These are phyloP conservation scores for Tuctoria greenei DNA, from an alignment of 176 grass and related monocot genomes.

Conservation along the genomic window DNA sequence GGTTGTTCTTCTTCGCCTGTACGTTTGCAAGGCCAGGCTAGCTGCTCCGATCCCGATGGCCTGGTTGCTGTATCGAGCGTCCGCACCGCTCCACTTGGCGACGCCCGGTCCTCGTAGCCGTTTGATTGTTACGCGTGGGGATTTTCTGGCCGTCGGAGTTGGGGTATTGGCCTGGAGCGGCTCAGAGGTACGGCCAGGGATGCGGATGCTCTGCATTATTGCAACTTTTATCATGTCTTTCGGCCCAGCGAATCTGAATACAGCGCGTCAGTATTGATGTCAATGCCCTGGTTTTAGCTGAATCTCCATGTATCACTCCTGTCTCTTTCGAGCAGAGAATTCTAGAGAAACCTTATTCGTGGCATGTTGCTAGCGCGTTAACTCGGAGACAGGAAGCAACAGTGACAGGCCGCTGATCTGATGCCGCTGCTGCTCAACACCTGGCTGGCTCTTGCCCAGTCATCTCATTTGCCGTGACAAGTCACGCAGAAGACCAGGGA, in stretches of 20 bases:
- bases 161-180: background rate
- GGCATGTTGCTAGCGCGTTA: background rate
- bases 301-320: background rate
- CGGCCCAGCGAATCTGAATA: slow-evolving; percentile 14
- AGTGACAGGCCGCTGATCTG: background rate
- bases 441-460: background rate
- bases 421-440: background rate
- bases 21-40: background rate
- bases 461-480: background rate
- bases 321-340: background rate
- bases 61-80: background rate
- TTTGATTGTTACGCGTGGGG: background rate
- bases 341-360: no score
- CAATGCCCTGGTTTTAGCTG: background rate
- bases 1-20: background rate
- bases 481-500: background rate
- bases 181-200: background rate
- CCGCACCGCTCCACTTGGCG: background rate
- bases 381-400: background rate
- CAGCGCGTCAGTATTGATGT: background rate
- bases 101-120: background rate
- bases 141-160: background rate
- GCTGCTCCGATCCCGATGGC: background rate
- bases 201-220: background rate
- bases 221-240: background rate